phyloP scores from a whole-genome alignment of 441 rosid species.

The Kokia cookei region DNA sequence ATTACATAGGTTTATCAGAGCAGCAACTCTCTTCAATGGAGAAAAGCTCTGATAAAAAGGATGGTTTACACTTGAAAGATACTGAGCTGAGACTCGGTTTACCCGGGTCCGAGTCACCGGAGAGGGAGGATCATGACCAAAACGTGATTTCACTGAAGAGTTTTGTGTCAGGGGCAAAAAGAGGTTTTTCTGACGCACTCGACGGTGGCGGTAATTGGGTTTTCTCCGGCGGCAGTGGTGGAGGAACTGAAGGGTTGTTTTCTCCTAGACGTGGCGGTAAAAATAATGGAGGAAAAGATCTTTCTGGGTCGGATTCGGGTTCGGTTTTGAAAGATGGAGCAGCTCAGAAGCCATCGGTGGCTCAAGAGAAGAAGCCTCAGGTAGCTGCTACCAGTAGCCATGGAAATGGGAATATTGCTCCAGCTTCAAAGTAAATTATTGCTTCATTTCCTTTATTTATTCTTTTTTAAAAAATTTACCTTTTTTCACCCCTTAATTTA shows the following conservation, averaged over 20 bases:
- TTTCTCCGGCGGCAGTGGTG: constrained; percentile 36
- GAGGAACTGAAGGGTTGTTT: constrained; percentile 21
- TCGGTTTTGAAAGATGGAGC: constrained; percentile 35
- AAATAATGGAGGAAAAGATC: constrained; percentile 10
- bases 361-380: constrained; percentile 40
- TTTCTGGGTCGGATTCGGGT: constrained; percentile 29
- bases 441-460: background rate
- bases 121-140: constrained; percentile 27
- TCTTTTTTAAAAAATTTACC: background rate
- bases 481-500: background rate
- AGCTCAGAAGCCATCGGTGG: constrained; percentile 27
- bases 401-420: constrained; percentile 22
- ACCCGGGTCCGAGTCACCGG: constrained; percentile 72
- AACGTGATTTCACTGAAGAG: constrained; percentile 30
- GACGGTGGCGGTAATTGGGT: constrained; percentile 46
- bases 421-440: constrained; percentile 47
- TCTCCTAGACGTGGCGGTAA: constrained; percentile 16
- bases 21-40: constrained; percentile 46
- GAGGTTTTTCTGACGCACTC: constrained; percentile 62
- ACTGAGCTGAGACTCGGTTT: constrained; percentile 81
- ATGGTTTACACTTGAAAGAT: constrained; percentile 47
- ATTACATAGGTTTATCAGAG: constrained; percentile 53
- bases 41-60: constrained; percentile 26
- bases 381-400: constrained; percentile 19
- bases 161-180: constrained; percentile 52